phyloP scores from a whole-genome alignment of 1,284 basidiomycete species.

The Sporisorium sorghi region DNA sequence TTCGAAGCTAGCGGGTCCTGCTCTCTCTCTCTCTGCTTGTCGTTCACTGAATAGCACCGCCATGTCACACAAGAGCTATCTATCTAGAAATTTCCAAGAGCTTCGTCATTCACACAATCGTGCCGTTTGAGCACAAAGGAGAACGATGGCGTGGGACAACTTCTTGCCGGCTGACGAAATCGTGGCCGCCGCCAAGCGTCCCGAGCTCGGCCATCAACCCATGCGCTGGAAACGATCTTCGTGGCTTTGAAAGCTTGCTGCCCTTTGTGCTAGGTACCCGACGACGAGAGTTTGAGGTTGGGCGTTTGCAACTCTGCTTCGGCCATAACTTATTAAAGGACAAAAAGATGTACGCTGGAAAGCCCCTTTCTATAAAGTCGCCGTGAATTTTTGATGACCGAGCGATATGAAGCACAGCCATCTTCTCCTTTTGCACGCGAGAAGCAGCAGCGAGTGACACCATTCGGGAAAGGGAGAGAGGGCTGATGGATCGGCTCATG shows the following conservation, averaged over 20 bases:
- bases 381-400: constrained; percentile 18
- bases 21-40: no score
- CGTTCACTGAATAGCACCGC: no score
- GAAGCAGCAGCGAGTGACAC: no score
- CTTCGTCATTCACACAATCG: background rate
- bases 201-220: constrained; percentile 1
- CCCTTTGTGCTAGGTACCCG: background rate
- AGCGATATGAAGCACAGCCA: constrained; percentile 13
- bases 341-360: constrained; percentile 5
- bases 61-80: no score
- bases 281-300: no score
- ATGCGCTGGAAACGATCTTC: constrained; percentile 2
- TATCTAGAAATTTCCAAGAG: background rate
- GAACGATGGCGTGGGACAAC: no score
- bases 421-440: no score
- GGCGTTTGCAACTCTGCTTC: constrained; percentile 19
- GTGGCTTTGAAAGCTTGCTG: background rate
- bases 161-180: background rate
- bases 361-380: constrained; percentile 4
- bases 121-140: no score
- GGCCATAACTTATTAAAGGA: no score
- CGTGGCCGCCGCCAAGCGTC: background rate
- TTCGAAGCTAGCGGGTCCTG: no score
- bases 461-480: no score
- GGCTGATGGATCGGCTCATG: no score